These are phyloP conservation scores for Retiboletus fuscus DNA, from an alignment of 1,284 basidiomycete genomes.

Conservation along the genomic window DNA sequence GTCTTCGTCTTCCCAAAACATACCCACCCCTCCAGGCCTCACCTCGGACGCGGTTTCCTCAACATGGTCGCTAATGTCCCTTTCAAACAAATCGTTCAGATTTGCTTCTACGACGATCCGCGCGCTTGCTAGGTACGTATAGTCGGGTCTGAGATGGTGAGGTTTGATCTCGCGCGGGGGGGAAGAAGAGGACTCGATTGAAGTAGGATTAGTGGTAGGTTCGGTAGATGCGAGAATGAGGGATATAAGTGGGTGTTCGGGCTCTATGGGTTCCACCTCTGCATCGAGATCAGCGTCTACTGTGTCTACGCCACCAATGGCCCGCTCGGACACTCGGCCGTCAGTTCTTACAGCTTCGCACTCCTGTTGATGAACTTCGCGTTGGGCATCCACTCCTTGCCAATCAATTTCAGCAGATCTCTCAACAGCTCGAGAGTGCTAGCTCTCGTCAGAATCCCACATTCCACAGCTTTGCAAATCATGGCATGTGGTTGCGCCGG, in stretches of 20 bases:
- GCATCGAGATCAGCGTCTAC: conserved; percentile 35
- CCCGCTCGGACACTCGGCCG: neutral
- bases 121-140: conserved; percentile 53
- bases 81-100: conserved; percentile 44
- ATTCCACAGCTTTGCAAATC: neutral
- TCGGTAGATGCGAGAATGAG: conserved; percentile 20
- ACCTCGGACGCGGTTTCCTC: conserved; percentile 2
- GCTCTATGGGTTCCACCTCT: conserved; percentile 18
- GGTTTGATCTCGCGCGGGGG: conserved; percentile 40
- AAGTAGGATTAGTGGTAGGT: neutral
- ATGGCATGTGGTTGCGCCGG: no score
- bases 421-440: neutral
- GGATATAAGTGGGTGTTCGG: conserved; percentile 32
- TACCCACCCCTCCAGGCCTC: conserved; percentile 28
- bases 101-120: conserved; percentile 56
- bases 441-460: neutral
- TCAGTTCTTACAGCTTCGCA: neutral
- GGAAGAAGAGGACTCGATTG: conserved; percentile 1
- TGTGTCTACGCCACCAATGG: neutral
- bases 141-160: conserved; percentile 55
- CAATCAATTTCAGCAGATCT: neutral
- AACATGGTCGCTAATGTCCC: neutral
- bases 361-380: neutral
- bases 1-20: conserved; percentile 47
- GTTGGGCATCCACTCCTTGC: neutral